phyloP scores from a whole-genome alignment of 2,329 filamentous ascomycete species.

The Trichoderma afroharzianum region DNA sequence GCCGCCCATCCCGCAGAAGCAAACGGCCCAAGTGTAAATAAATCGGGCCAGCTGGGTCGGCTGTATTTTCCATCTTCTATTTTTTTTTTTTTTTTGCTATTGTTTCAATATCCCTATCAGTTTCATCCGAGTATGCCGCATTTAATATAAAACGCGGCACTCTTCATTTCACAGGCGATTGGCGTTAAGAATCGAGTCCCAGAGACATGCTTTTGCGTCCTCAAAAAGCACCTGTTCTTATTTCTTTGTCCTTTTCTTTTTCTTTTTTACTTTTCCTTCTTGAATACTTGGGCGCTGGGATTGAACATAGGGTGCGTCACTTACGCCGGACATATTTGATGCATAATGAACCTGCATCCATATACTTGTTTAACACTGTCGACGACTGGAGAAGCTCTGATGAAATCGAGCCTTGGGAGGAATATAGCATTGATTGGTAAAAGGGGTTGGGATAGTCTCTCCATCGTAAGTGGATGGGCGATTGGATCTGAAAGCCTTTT shows the following conservation, averaged over 20 bases:
- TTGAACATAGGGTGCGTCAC: not conserved
- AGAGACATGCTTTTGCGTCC: not conserved
- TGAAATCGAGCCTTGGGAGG: not conserved
- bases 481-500: not conserved
- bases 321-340: not conserved
- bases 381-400: not conserved
- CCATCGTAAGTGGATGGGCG: not conserved
- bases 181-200: not conserved
- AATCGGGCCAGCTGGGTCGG: not conserved
- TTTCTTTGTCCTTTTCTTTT: conserved; percentile 5
- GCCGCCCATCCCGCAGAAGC: conserved; percentile 38
- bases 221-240: not conserved
- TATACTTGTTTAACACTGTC: not conserved
- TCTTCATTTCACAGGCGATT: not conserved
- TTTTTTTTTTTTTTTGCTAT: not conserved
- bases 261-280: not conserved
- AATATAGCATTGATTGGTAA: not conserved
- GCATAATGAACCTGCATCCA: conserved; percentile 9
- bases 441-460: not conserved
- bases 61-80: not conserved
- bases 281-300: not conserved
- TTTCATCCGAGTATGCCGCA: not conserved
- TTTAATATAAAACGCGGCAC: not conserved
- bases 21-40: conserved; percentile 21
- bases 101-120: not conserved